These are phyloP conservation scores for Hypsizygus marmoreus DNA, from an alignment of 768 basidiomycete genomes.

Conservation along the genomic window DNA sequence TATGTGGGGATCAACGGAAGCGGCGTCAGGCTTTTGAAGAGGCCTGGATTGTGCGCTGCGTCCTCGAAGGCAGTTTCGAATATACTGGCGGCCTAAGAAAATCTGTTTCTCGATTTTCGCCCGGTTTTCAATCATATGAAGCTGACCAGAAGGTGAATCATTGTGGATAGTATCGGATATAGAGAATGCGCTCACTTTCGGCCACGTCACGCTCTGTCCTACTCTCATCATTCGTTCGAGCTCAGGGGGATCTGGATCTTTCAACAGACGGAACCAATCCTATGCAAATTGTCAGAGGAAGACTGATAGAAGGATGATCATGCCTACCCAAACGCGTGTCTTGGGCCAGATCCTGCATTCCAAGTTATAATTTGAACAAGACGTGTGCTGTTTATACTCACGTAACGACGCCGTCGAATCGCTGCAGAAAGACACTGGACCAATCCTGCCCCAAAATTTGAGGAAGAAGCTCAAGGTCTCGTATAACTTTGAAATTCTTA, in stretches of 20 bases:
- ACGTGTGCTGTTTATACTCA: conserved; percentile 44
- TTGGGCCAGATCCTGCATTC: conserved; percentile 75
- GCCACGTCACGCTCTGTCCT: conserved; percentile 94
- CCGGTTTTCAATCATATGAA: conserved; percentile 95
- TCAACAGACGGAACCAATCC: conserved; percentile 86
- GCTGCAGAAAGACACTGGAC: conserved; percentile 94
- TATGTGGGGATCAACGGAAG: conserved; percentile 14
- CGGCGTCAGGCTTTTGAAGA: conserved; percentile 17
- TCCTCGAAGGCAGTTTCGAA: conserved; percentile 58
- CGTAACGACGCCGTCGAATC: conserved; percentile 89
- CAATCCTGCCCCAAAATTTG: conserved; percentile 91
- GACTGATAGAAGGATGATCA: conserved; percentile 5
- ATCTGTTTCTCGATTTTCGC: conserved; percentile 83
- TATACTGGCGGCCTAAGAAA: conserved; percentile 70
- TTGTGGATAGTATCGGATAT: neutral
- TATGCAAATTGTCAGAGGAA: conserved; percentile 26
- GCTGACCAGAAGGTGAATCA: conserved; percentile 28
- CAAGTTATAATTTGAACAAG: conserved; percentile 14
- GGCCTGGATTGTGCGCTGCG: conserved; percentile 20
- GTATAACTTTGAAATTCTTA: conserved; percentile 97
- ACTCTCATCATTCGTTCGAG: conserved; percentile 85
- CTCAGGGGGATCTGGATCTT: conserved; percentile 80
- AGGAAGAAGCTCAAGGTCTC: conserved; percentile 95
- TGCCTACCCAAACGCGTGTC: conserved; percentile 69
- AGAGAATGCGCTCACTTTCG: conserved; percentile 61